A percentile compares a stretch with the other conserved stretches of the same genome.
Evolutionary conservation across 1,284 basidiomycete species (phyloP).

Genomic region (Papiliotrema flavescens): DNA sequence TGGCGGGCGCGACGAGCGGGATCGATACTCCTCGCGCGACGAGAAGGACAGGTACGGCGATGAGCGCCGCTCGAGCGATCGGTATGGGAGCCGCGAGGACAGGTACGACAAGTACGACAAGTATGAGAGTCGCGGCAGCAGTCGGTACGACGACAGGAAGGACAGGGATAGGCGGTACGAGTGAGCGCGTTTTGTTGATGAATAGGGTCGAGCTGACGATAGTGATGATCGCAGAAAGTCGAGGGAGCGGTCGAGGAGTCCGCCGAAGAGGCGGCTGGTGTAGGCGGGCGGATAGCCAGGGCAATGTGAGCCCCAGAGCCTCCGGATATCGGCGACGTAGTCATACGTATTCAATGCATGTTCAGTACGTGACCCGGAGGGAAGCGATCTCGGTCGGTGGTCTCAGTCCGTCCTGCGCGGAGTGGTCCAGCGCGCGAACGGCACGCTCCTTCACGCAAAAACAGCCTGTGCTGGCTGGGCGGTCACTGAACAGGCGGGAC

Average conservation of each 20-base stretch:
- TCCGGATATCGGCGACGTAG: no score
- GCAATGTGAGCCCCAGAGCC: no score
- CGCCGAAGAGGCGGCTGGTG: constrained; percentile 26
- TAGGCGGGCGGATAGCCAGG: no score
- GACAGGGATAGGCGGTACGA: constrained; percentile 15
- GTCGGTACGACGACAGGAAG: neutral
- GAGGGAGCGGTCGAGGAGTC: constrained; percentile 24
- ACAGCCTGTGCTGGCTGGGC: no score
- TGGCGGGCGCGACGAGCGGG: constrained; percentile 7
- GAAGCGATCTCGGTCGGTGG: no score
- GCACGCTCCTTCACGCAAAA: no score
- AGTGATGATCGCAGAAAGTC: constrained; percentile 3
- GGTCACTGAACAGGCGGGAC: no score
- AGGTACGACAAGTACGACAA: neutral
- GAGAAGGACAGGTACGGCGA: constrained; percentile 2
- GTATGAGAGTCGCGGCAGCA: neutral
- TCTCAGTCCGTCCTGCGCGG: no score
- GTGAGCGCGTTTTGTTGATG: neutral
- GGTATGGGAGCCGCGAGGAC: neutral
- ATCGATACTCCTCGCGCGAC: no score
- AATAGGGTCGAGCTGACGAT: neutral
- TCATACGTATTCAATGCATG: no score
- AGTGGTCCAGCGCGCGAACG: no score
- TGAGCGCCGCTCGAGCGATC: neutral
- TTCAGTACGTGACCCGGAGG: no score